phyloP scores from a whole-genome alignment of 2,329 filamentous ascomycete genomes.

The Xylariaceae sp. region DNA sequence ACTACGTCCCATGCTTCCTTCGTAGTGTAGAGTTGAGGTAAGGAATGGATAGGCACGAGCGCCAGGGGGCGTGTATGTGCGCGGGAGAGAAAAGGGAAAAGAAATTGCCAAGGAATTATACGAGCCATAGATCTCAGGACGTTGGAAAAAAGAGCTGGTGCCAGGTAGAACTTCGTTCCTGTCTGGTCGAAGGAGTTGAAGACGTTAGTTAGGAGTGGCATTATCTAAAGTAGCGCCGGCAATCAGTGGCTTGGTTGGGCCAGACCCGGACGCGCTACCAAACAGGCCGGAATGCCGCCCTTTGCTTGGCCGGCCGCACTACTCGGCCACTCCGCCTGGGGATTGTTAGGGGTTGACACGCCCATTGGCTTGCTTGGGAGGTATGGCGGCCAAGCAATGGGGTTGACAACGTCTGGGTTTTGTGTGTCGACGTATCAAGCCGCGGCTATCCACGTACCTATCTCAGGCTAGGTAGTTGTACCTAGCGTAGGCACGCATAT shows the following conservation, averaged over 20 bases:
- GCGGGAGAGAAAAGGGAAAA: background rate
- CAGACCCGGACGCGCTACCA: background rate
- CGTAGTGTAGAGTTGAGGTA: background rate
- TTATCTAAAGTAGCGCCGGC: conserved; percentile 1
- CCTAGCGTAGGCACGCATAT: no score
- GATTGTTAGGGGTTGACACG: no score
- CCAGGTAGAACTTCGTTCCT: background rate
- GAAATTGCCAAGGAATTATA: conserved; percentile 6
- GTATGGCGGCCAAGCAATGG: no score
- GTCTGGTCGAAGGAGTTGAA: background rate
- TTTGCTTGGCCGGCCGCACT: no score
- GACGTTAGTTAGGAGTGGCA: conserved; percentile 9
- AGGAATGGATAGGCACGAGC: background rate
- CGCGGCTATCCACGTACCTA: no score
- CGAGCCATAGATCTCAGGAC: conserved; percentile 6
- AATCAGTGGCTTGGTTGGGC: no score
- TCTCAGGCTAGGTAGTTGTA: no score
- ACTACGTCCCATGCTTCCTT: no score
- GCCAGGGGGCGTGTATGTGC: background rate
- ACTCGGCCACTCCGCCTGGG: no score
- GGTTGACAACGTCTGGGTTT: no score
- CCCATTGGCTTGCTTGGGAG: no score
- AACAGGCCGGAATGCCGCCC: background rate
- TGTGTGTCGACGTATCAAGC: no score
- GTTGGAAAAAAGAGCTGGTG: background rate